Percentiles rank a stretch among this genome's conserved stretches.
Conservation (phyloP, 1,139 yeast genomes). For the Entelexis sorbosivorans region DNA sequence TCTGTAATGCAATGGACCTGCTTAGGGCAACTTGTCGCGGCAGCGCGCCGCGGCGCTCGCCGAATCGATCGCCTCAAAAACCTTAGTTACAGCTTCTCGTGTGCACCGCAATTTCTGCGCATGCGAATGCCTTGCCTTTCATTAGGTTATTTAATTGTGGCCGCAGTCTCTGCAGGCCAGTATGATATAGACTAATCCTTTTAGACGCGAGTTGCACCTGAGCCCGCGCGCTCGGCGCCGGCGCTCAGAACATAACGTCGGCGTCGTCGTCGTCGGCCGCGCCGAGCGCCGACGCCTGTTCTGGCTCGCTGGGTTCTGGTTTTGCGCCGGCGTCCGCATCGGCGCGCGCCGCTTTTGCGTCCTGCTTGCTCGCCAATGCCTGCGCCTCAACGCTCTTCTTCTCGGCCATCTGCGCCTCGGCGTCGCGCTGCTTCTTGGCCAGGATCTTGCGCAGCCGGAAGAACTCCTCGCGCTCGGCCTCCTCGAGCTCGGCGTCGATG, state of each 20-base stretch:
- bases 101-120: too few species aligned
- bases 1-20: too few species aligned
- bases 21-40: too few species aligned
- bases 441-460: constrained; percentile 93
- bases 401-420: constrained; percentile 33
- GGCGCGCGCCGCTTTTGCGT: background rate
- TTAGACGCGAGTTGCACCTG: too few species aligned
- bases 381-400: constrained; percentile 3
- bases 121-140: too few species aligned
- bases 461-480: constrained; percentile 95
- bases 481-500: constrained; percentile 92
- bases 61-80: too few species aligned
- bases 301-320: constrained; percentile 11
- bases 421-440: constrained; percentile 81
- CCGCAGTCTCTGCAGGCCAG: too few species aligned
- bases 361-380: background rate
- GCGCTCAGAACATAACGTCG: constrained; percentile 20
- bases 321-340: constrained; percentile 4
- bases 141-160: too few species aligned
- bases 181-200: too few species aligned
- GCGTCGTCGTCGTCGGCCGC: constrained; percentile 18
- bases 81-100: too few species aligned
- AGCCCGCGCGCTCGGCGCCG: too few species aligned
- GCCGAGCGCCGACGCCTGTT: background rate
- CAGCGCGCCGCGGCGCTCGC: too few species aligned